Conservation (phyloP, 106 monocot species). For the Dactylorhiza incarnata region DNA sequence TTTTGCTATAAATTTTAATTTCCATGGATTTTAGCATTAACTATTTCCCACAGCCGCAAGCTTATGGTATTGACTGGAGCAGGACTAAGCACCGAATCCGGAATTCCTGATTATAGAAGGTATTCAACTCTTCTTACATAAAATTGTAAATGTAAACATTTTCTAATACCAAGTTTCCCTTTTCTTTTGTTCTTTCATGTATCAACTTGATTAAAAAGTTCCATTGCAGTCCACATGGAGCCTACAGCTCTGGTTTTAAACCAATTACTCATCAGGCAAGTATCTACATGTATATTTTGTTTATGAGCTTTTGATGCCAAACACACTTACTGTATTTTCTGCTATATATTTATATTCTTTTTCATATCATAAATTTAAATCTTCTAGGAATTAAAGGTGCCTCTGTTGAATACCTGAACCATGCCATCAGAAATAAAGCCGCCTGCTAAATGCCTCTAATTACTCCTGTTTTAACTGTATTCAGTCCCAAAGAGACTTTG, state of each 20-base stretch:
- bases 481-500: too few relatives aligned
- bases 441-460: too few relatives aligned
- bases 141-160: slow-evolving; percentile 1
- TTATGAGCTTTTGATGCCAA: not conserved
- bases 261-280: slow-evolving; percentile 93
- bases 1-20: not conserved
- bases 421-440: too few relatives aligned
- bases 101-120: slow-evolving; percentile 99
- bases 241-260: slow-evolving; percentile 95
- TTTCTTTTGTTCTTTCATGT: not conserved
- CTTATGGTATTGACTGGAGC: slow-evolving; percentile 95
- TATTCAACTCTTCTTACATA: slow-evolving; percentile 12
- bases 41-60: slow-evolving; percentile 46
- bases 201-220: not conserved
- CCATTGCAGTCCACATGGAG: slow-evolving; percentile 85
- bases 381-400: not conserved
- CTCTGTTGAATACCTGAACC: too few relatives aligned
- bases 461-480: too few relatives aligned
- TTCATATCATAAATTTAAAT: not conserved
- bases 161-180: not conserved
- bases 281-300: not conserved
- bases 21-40: slow-evolving; percentile 6
- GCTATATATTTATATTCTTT: not conserved
- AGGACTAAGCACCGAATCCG: slow-evolving; percentile 96
- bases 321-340: not conserved